Evolutionary conservation across 345 rosid species (phyloP).

Genomic region (Lepidium africanum): DNA sequence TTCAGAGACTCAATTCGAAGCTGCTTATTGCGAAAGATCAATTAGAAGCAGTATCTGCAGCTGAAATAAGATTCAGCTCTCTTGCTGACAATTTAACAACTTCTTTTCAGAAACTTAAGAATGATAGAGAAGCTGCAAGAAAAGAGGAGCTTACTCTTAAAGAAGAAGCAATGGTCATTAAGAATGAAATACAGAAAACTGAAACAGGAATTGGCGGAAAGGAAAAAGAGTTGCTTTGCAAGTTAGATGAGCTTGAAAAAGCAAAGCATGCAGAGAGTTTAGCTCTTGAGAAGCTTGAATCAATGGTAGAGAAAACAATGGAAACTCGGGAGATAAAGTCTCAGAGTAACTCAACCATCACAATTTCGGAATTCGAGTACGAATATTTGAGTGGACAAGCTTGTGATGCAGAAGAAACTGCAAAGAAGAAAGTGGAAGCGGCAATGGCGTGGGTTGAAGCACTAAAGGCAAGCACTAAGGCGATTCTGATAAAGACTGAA

Average conservation of each 20-base stretch:
- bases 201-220: slow-evolving; percentile 39
- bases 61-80: slow-evolving; percentile 49
- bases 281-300: slow-evolving; percentile 52
- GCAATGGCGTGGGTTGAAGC: slow-evolving; percentile 94
- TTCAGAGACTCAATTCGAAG: slow-evolving; percentile 59
- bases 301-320: slow-evolving; percentile 38
- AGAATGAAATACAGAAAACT: slow-evolving; percentile 39
- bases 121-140: slow-evolving; percentile 50
- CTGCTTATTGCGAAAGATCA: slow-evolving; percentile 60
- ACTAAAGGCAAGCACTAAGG: slow-evolving; percentile 65
- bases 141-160: slow-evolving; percentile 42
- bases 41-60: slow-evolving; percentile 44
- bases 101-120: slow-evolving; percentile 52
- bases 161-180: slow-evolving; percentile 44
- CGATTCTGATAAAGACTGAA: slow-evolving; percentile 53
- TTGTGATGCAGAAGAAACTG: slow-evolving; percentile 56
- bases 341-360: slow-evolving; percentile 33
- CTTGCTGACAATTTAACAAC: slow-evolving; percentile 40
- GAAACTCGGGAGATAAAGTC: slow-evolving; percentile 43
- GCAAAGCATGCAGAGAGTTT: slow-evolving; percentile 49
- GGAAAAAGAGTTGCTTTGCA: slow-evolving; percentile 48
- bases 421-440: slow-evolving; percentile 85
- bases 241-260: slow-evolving; percentile 56
- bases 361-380: slow-evolving; percentile 70
- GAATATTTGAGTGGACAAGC: slow-evolving; percentile 72